Conservation (phyloP, 1,284 basidiomycete species). For the Porodaedalea pini region DNA sequence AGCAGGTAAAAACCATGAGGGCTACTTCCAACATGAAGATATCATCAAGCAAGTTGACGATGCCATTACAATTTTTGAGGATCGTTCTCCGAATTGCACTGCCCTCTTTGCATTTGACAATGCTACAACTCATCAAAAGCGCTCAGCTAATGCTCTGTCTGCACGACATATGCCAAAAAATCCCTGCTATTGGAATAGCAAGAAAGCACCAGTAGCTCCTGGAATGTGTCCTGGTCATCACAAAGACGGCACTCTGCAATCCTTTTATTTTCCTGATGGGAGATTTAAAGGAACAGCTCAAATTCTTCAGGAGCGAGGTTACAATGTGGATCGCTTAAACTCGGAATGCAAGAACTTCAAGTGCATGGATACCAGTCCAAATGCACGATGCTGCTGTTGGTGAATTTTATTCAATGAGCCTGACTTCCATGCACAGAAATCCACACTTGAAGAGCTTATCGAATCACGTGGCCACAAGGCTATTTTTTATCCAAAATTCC, state of each 20-base stretch:
- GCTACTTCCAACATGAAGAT: slow-evolving; percentile 24
- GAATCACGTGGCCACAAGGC: background rate
- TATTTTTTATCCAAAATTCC: slow-evolving; percentile 14
- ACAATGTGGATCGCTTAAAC: background rate
- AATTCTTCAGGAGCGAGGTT: slow-evolving; percentile 27
- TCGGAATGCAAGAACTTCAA: slow-evolving; percentile 28
- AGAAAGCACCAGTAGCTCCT: background rate
- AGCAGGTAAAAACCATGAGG: slow-evolving; percentile 25
- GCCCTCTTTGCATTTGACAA: slow-evolving; percentile 26
- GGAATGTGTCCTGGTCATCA: background rate
- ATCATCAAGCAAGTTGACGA: slow-evolving; percentile 21
- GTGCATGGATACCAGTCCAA: slow-evolving; percentile 16
- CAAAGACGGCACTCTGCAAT: slow-evolving; percentile 12
- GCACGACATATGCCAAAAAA: slow-evolving; percentile 22
- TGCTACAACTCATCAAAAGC: slow-evolving; percentile 23
- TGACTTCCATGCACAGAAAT: slow-evolving; percentile 22
- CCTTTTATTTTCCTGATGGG: slow-evolving; percentile 26
- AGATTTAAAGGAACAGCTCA: slow-evolving; percentile 32
- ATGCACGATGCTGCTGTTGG: slow-evolving; percentile 24
- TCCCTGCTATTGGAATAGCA: slow-evolving; percentile 2
- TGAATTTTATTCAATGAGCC: slow-evolving; percentile 28
- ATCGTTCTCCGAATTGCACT: slow-evolving; percentile 2
- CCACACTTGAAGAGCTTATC: background rate
- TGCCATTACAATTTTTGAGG: slow-evolving; percentile 23
- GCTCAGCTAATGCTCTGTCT: slow-evolving; percentile 21